Evolutionary conservation across 2,329 filamentous ascomycete species (phyloP).

Genomic region (Xylariaceae sp.): DNA sequence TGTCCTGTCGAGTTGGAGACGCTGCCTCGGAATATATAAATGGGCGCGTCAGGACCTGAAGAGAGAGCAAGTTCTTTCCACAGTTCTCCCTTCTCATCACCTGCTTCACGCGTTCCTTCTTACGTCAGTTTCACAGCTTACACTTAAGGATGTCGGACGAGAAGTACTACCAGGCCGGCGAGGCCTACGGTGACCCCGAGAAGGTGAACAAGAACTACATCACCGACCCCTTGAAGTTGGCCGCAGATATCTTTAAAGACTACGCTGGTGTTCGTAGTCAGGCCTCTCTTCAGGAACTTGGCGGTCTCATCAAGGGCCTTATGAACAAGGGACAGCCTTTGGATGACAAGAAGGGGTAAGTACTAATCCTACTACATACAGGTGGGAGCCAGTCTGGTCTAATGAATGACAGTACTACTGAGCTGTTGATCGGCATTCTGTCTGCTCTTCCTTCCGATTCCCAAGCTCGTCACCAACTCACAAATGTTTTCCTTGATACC

Average conservation of each 20-base stretch:
- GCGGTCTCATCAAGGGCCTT: conserved; percentile 32
- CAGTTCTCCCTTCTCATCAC: not conserved
- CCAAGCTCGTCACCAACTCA: conserved; percentile 35
- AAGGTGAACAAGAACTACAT: conserved; percentile 27
- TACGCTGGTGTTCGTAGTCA: conserved; percentile 28
- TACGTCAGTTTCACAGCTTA: not conserved
- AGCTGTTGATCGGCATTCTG: conserved; percentile 38
- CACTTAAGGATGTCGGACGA: conserved; percentile 31
- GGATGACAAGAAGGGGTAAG: conserved; percentile 51
- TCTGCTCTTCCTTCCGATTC: conserved; percentile 35
- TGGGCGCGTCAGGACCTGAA: not conserved
- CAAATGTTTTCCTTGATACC: conserved; percentile 46
- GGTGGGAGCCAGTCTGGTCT: conserved; percentile 4
- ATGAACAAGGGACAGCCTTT: conserved; percentile 44
- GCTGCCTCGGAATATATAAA: conserved; percentile 7
- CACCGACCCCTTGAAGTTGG: conserved; percentile 33
- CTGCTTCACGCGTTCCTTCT: not conserved
- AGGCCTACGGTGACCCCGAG: conserved; percentile 32
- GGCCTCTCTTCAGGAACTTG: conserved; percentile 28
- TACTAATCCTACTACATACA: not conserved
- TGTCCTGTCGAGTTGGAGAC: not conserved
- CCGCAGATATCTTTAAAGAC: conserved; percentile 33
- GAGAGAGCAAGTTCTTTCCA: not conserved
- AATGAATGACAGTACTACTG: conserved; percentile 34
- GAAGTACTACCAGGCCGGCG: conserved; percentile 36